Conservation (phyloP, 2,329 filamentous ascomycete genomes). For the Bipolaris zeicola region DNA sequence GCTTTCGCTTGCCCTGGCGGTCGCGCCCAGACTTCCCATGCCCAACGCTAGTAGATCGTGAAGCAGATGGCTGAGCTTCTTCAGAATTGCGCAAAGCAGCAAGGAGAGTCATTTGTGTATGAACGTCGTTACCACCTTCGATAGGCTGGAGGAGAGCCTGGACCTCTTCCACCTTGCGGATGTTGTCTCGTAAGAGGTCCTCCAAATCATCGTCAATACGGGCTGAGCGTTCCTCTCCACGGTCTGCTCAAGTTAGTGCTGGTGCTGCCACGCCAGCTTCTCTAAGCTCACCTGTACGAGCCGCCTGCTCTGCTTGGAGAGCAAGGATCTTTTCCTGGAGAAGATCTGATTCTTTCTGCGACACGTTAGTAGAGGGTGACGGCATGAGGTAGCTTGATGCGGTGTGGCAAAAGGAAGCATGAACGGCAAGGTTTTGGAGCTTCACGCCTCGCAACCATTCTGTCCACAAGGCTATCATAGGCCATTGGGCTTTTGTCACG, state of each 20-base stretch:
- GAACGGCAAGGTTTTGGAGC: background rate
- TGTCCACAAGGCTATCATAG: background rate
- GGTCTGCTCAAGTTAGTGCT: conserved; percentile 31
- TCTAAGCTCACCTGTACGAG: conserved; percentile 32
- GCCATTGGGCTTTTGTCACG: background rate
- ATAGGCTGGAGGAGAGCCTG: conserved; percentile 51
- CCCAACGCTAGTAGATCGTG: conserved; percentile 45
- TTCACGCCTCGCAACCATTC: background rate
- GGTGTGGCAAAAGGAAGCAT: background rate
- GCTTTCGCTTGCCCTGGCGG: conserved; percentile 46
- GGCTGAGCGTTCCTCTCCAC: conserved; percentile 44
- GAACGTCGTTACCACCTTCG: conserved; percentile 49
- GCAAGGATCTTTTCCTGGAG: conserved; percentile 41
- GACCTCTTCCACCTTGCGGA: conserved; percentile 55
- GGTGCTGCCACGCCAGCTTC: background rate
- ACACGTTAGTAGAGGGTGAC: conserved; percentile 8
- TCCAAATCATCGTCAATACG: conserved; percentile 55
- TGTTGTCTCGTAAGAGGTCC: conserved; percentile 54
- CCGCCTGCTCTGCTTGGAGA: conserved; percentile 36
- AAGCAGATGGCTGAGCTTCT: conserved; percentile 45
- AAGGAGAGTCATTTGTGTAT: conserved; percentile 54
- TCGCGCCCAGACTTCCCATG: conserved; percentile 43
- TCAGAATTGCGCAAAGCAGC: conserved; percentile 55
- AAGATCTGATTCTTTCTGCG: conserved; percentile 39
- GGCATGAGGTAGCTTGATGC: background rate